Percentiles rank a stretch among this genome's conserved stretches.
Evolutionary conservation across 495 filamentous ascomycete genomes (phyloP).

Genomic region (Trichoderma gamsii): DNA sequence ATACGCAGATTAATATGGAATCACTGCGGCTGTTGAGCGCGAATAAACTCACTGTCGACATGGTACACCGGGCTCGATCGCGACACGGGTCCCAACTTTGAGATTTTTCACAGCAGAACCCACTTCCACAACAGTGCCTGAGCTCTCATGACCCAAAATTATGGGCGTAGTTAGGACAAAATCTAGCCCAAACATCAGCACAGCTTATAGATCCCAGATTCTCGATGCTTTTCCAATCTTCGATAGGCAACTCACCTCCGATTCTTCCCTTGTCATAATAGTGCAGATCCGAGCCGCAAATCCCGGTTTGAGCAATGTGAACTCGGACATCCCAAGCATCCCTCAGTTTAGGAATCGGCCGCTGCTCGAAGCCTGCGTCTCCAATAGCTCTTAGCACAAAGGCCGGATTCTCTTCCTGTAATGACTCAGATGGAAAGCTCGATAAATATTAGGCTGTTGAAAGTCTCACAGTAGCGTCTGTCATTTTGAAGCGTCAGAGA

Average conservation of each 20-base stretch:
- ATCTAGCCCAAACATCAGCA: conserved; percentile 10
- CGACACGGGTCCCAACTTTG: conserved; percentile 56
- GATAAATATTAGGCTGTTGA: neutral
- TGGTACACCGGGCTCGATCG: conserved; percentile 49
- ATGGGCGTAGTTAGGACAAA: conserved; percentile 29
- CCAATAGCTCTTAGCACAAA: conserved; percentile 37
- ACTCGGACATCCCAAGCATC: conserved; percentile 30
- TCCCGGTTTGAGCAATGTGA: conserved; percentile 34
- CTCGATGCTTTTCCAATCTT: neutral
- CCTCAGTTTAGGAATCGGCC: conserved; percentile 29
- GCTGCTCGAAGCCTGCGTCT: conserved; percentile 33
- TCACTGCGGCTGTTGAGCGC: neutral
- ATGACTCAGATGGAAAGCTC: neutral
- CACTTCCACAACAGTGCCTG: conserved; percentile 60
- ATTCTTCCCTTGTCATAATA: conserved; percentile 35
- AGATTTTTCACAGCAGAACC: conserved; percentile 60
- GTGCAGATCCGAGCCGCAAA: conserved; percentile 33
- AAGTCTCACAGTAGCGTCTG: neutral
- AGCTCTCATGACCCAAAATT: conserved; percentile 73
- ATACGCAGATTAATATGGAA: neutral
- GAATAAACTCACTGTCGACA: conserved; percentile 34
- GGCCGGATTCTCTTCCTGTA: conserved; percentile 27
- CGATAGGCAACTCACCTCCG: conserved; percentile 17
- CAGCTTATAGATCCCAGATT: neutral
- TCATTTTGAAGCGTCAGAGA: neutral